Percentiles rank a stretch among this genome's conserved stretches.
Evolutionary conservation across 257 asterid genomes (phyloP).

Genomic region (Vinca minor): DNA sequence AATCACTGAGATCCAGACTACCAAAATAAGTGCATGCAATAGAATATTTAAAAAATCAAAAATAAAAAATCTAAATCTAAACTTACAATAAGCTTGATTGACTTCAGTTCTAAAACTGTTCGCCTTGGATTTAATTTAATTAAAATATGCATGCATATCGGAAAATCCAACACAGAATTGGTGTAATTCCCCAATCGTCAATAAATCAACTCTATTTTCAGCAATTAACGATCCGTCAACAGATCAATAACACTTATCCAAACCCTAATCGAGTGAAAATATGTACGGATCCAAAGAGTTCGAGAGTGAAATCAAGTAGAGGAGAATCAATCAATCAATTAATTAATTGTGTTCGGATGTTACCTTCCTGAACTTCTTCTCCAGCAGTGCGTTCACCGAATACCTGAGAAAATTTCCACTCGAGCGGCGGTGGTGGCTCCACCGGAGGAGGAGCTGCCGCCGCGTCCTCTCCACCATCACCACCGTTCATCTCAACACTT

Average conservation of each 20-base stretch:
- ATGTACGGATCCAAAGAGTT: constrained; percentile 26
- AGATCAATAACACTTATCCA: constrained; percentile 32
- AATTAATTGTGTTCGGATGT: constrained; percentile 2
- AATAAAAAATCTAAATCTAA: no score
- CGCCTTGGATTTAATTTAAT: constrained; percentile 12
- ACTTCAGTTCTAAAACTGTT: constrained; percentile 25
- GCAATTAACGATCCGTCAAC: constrained; percentile 20
- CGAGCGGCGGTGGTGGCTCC: constrained; percentile 76
- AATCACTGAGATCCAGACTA: constrained; percentile 27
- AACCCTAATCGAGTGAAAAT: constrained; percentile 42
- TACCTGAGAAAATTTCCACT: constrained; percentile 97
- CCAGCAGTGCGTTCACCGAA: constrained; percentile 96
- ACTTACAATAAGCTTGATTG: constrained; percentile 26
- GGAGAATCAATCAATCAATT: no score
- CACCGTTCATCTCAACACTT: constrained; percentile 59
- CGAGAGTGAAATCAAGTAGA: constrained; percentile 5
- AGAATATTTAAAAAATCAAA: constrained; percentile 1
- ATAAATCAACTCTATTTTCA: constrained; percentile 19
- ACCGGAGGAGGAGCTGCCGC: constrained; percentile 76
- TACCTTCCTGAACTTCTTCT: constrained; percentile 99
- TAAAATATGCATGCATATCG: constrained; percentile 36
- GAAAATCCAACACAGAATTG: constrained; percentile 19
- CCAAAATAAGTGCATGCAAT: constrained; percentile 25
- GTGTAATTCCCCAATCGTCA: constrained; percentile 6
- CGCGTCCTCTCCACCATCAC: constrained; percentile 59